These are phyloP conservation scores for Trichophyton benhamiae DNA, from an alignment of 2,329 filamentous ascomycete species.

Conservation along the genomic window DNA sequence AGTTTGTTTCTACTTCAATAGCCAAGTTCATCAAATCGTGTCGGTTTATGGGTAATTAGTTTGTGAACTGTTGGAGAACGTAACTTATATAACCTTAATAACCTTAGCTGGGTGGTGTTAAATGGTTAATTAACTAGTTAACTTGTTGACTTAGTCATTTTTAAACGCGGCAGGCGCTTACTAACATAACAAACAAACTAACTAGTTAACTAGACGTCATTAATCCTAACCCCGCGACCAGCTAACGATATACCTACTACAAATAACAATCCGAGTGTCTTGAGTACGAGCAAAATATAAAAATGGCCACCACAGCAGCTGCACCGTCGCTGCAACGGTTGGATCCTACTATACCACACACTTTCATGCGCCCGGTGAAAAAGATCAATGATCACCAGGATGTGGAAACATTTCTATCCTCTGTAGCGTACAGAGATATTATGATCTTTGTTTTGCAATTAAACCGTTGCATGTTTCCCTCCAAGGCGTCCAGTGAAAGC, in stretches of 20 bases:
- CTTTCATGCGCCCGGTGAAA: constrained; percentile 60
- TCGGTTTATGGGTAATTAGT: too few species aligned
- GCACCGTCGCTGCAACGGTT: constrained; percentile 35
- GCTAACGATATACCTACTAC: background rate
- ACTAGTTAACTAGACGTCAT: background rate
- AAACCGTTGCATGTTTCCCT: constrained; percentile 72
- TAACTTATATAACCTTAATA: background rate
- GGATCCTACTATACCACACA: constrained; percentile 37
- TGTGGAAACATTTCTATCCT: constrained; percentile 66
- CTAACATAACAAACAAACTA: background rate
- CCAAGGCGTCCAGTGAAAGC: constrained; percentile 33
- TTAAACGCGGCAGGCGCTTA: background rate
- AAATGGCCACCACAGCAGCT: background rate
- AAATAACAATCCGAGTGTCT: background rate
- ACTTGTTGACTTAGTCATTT: too few species aligned
- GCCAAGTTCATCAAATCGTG: background rate
- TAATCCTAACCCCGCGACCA: background rate
- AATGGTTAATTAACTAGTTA: background rate
- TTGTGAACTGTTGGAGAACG: too few species aligned
- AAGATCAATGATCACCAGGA: constrained; percentile 75
- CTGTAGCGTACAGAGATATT: constrained; percentile 75
- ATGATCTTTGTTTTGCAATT: constrained; percentile 80
- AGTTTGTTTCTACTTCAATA: background rate
- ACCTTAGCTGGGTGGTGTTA: background rate
- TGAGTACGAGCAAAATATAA: background rate